A percentile compares a stretch with the other conserved stretches of the same genome.
Conservation (phyloP, 192 early-diverging fungal species). For the Linnemannia exigua region DNA sequence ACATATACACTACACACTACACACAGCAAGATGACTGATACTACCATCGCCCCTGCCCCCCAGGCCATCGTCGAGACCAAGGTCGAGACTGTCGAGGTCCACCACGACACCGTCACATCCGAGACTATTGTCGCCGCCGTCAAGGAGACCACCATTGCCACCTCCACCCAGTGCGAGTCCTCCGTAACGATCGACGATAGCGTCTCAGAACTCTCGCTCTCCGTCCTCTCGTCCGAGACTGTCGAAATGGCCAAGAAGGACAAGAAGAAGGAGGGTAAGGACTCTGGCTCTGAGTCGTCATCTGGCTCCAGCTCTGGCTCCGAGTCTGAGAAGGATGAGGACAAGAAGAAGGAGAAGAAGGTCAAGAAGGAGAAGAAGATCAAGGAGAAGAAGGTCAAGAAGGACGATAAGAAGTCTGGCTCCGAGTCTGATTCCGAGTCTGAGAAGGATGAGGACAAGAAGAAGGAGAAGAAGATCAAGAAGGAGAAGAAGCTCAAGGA, state of each 20-base stretch:
- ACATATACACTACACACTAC: too few species aligned
- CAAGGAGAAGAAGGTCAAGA: neutral
- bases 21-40: constrained; percentile 8
- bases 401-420: neutral
- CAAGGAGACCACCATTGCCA: constrained; percentile 12
- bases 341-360: constrained; percentile 20
- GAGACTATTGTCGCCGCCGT: constrained; percentile 9
- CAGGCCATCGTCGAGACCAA: constrained; percentile 13
- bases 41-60: neutral
- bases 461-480: constrained; percentile 16
- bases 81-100: constrained; percentile 24
- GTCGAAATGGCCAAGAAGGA: constrained; percentile 7
- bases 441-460: constrained; percentile 11
- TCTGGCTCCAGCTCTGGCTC: neutral
- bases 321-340: constrained; percentile 8
- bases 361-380: constrained; percentile 12
- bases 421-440: neutral
- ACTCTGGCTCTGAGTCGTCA: neutral
- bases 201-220: constrained; percentile 25
- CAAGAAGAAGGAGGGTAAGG: neutral
- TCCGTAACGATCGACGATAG: constrained; percentile 8
- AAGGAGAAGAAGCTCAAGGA: neutral
- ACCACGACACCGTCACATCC: constrained; percentile 1
- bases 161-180: constrained; percentile 4
- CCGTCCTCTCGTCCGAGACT: constrained; percentile 9